Evolutionary conservation across 2,329 filamentous ascomycete genomes (phyloP).

Genomic region (Arthrobotrys musiformis): DNA sequence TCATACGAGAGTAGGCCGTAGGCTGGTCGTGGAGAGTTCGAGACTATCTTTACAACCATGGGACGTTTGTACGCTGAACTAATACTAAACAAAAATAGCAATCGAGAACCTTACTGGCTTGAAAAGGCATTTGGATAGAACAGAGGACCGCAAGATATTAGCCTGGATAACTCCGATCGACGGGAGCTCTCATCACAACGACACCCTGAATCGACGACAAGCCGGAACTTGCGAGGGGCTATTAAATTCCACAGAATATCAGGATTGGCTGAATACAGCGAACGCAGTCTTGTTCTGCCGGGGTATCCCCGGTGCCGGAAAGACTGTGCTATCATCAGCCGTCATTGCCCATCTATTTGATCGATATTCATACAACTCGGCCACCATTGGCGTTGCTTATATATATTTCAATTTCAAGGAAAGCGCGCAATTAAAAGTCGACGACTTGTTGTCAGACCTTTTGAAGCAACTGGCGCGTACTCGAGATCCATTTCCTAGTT

Average conservation of each 20-base stretch:
- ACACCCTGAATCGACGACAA: neutral
- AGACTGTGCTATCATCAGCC: conserved; percentile 65
- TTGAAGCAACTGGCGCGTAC: neutral
- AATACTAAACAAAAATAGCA: neutral
- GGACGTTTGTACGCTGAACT: too few relatives aligned
- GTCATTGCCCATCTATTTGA: conserved; percentile 63
- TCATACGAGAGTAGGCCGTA: too few relatives aligned
- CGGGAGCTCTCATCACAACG: neutral
- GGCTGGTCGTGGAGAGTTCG: too few relatives aligned
- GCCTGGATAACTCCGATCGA: neutral
- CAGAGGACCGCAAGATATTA: neutral
- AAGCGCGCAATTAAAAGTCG: neutral
- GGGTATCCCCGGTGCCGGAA: conserved; percentile 66
- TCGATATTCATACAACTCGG: neutral
- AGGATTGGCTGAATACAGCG: neutral
- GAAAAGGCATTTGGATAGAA: neutral
- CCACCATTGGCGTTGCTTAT: neutral
- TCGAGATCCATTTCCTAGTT: neutral
- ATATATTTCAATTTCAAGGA: neutral
- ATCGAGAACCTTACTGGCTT: neutral
- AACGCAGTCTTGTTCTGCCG: conserved; percentile 63
- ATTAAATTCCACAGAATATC: conserved; percentile 62
- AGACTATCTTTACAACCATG: too few relatives aligned
- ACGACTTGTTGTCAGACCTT: neutral
- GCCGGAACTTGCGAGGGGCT: conserved; percentile 62